phyloP scores from a whole-genome alignment of 768 basidiomycete genomes.

The Auricularia auricula-judae region DNA sequence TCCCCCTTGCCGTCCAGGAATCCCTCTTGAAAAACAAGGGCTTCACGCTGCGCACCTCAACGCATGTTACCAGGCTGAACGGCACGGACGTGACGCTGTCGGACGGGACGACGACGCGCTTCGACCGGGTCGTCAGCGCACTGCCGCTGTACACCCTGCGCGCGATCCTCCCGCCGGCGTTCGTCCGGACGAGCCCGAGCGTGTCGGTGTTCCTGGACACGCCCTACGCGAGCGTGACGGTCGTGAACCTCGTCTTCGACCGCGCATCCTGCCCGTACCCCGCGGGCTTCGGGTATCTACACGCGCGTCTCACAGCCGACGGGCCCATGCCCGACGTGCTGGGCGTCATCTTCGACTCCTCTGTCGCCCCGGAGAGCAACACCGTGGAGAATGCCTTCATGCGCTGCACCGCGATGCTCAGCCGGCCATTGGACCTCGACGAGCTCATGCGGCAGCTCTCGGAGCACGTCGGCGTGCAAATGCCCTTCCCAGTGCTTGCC shows the following conservation, averaged over 20 bases:
- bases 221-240: slow-evolving; percentile 69
- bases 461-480: too few species aligned
- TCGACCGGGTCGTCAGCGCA: slow-evolving; percentile 63
- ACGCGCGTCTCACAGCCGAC: too few species aligned
- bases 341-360: too few species aligned
- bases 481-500: too few species aligned
- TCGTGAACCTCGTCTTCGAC: slow-evolving; percentile 80
- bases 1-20: slow-evolving; percentile 25
- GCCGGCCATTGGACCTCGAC: too few species aligned
- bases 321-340: too few species aligned
- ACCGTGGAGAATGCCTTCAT: too few species aligned
- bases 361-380: too few species aligned
- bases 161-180: slow-evolving; percentile 27
- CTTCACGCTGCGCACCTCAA: slow-evolving; percentile 10
- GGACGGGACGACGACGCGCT: not conserved
- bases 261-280: not conserved
- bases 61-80: slow-evolving; percentile 17
- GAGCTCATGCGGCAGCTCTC: too few species aligned
- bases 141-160: slow-evolving; percentile 51
- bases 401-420: too few species aligned
- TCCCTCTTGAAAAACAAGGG: slow-evolving; percentile 18
- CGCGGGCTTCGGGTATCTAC: not conserved
- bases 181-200: slow-evolving; percentile 19
- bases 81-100: not conserved
- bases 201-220: slow-evolving; percentile 57